Evolutionary conservation across 345 rosid genomes (phyloP).

Genomic region (Linum trigynum): DNA sequence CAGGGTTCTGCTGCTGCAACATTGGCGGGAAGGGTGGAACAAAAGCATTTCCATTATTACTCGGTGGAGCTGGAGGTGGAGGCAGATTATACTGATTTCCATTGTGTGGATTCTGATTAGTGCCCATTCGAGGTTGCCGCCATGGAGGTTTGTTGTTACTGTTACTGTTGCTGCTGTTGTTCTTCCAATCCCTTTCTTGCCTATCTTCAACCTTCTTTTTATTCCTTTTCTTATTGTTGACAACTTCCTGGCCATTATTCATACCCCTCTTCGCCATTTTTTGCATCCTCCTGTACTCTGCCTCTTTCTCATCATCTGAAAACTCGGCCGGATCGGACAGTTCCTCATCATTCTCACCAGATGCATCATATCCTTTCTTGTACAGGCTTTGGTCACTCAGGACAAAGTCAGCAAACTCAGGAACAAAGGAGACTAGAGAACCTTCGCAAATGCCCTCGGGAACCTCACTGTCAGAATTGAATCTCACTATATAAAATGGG

Average conservation of each 20-base stretch:
- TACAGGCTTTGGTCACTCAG: no score
- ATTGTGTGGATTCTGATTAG: slow-evolving; percentile 15
- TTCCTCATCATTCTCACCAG: slow-evolving; percentile 93
- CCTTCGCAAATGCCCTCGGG: slow-evolving; percentile 56
- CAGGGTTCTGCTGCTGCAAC: slow-evolving; percentile 26
- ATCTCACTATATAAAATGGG: slow-evolving; percentile 78
- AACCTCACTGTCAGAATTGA: slow-evolving; percentile 77
- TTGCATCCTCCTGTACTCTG: slow-evolving; percentile 52
- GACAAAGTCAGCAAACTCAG: no score
- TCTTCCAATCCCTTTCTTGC: slow-evolving; percentile 37
- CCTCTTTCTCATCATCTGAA: slow-evolving; percentile 95
- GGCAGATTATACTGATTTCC: slow-evolving; percentile 20
- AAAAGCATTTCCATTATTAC: slow-evolving; percentile 23
- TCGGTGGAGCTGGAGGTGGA: slow-evolving; percentile 21
- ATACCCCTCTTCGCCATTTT: slow-evolving; percentile 63
- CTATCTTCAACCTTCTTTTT: slow-evolving; percentile 42
- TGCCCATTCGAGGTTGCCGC: slow-evolving; percentile 21
- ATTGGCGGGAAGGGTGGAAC: slow-evolving; percentile 28
- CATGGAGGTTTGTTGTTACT: slow-evolving; percentile 24
- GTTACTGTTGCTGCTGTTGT: no score
- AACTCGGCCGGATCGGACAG: slow-evolving; percentile 63
- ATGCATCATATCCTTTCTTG: slow-evolving; percentile 95
- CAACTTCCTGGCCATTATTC: slow-evolving; percentile 34
- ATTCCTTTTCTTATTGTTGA: slow-evolving; percentile 34
- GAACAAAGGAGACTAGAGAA: slow-evolving; percentile 51